These are phyloP conservation scores for Populus davidiana DNA, from an alignment of 345 rosid species.

Conservation along the genomic window DNA sequence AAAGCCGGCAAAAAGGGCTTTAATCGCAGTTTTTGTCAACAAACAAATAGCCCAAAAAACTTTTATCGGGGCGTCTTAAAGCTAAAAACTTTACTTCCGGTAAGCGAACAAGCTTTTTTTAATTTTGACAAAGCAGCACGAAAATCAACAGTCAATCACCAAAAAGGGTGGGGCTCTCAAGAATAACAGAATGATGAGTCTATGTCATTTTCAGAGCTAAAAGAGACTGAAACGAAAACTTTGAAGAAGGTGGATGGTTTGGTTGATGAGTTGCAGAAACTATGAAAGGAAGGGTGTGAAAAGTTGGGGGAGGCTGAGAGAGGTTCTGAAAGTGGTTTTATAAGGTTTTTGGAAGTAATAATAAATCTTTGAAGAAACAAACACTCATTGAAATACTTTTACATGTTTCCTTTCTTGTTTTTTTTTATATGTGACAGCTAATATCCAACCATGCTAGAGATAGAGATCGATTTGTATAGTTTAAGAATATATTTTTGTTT, in stretches of 20 bases:
- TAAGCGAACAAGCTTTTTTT: background rate
- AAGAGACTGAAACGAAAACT: background rate
- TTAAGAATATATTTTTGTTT: no score
- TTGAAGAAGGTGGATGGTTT: background rate
- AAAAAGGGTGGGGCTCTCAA: background rate
- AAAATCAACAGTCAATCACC: background rate
- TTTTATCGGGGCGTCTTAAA: background rate
- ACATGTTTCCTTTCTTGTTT: background rate
- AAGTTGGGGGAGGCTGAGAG: background rate
- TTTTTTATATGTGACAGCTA: background rate
- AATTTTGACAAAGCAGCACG: background rate
- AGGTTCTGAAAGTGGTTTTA: background rate
- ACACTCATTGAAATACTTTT: background rate
- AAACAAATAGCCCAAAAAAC: background rate
- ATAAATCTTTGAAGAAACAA: background rate
- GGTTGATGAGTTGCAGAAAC: background rate
- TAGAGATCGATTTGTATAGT: background rate
- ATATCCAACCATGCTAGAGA: background rate
- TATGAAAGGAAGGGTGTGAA: background rate
- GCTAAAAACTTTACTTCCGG: background rate
- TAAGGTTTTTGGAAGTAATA: background rate
- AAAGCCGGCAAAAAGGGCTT: slow-evolving; percentile 32
- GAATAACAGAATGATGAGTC: background rate
- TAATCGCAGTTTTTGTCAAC: slow-evolving; percentile 21
- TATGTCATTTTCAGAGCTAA: background rate